Percentiles rank a stretch among this genome's conserved stretches.
Evolutionary conservation across 768 basidiomycete species (phyloP).

Genomic region (Calocera cornea): DNA sequence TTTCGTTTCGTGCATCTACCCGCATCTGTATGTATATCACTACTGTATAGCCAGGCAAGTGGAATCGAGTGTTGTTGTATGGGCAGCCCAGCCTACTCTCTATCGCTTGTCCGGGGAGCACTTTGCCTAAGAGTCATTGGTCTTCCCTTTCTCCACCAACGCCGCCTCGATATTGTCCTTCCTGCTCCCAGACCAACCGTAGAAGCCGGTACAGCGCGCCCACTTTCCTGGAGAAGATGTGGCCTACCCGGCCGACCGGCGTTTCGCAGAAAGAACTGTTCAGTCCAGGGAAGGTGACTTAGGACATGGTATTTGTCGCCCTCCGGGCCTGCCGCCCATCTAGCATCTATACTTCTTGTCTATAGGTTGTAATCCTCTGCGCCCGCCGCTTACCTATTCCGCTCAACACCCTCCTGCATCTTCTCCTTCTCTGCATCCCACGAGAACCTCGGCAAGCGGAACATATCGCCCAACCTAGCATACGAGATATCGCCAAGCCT

Average conservation of each 20-base stretch:
- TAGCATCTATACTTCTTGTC: slow-evolving; percentile 11
- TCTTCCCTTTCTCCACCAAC: neutral
- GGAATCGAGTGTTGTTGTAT: neutral
- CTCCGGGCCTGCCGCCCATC: slow-evolving; percentile 39
- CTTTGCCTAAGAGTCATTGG: neutral
- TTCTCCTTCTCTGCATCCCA: slow-evolving; percentile 12
- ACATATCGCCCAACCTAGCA: slow-evolving; percentile 21
- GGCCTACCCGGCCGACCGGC: slow-evolving; percentile 38
- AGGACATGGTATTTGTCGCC: too few relatives aligned
- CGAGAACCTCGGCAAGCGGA: slow-evolving; percentile 20
- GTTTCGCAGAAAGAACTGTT: slow-evolving; percentile 26
- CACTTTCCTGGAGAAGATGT: slow-evolving; percentile 37
- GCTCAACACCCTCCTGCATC: neutral
- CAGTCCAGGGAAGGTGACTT: too few relatives aligned
- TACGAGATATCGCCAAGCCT: slow-evolving; percentile 32
- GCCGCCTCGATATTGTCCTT: slow-evolving; percentile 20
- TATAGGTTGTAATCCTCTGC: neutral
- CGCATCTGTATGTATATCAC: slow-evolving; percentile 3
- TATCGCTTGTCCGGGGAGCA: neutral
- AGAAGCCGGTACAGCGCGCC: slow-evolving; percentile 37
- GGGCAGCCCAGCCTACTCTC: neutral
- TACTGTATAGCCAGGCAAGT: neutral
- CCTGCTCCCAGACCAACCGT: slow-evolving; percentile 29
- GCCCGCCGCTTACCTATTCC: neutral
- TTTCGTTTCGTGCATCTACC: neutral